Evolutionary conservation across 805 yeast species (phyloP), one percentile per base, ranked within the genome.

Genomic region (Debaryomyces prosopidis): DNA sequence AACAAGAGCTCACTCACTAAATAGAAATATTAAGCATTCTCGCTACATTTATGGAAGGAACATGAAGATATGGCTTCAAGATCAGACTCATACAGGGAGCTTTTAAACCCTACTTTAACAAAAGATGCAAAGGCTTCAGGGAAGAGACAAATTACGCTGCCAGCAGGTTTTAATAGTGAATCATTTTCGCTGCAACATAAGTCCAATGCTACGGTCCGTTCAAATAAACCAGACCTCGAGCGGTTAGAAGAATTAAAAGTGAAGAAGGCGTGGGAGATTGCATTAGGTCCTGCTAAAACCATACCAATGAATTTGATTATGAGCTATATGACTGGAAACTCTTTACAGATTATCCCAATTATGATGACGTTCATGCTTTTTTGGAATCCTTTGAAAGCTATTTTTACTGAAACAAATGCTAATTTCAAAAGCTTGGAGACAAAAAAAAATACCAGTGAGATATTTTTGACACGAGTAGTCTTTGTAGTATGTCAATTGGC

Each of bases 311-410:
- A 89, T 58, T 64, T 87, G 40, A 70, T 89, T 39, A 89, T 92
- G 96, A 82, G 89, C 49, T 94, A 89, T 63, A 88, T 92, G 89
- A 82, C 96, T 0, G 98, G 98, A 27, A 85, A 86, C 57, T 80
- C 95, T 3, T 69, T 94, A 20, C 98, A 94, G 57, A 76, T 92
- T 53, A 89, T 92, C 51, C 94, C 97, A 3, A 86, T 92, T 39
- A 84, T 90, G 68, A 91, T 90, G 87, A 85, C 96, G 0, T 62
- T 87, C 23, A 89, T 85, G 89, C 71, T 92, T 54, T 81, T 94
- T 52, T 77, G 87, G 51, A 83, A 81, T 39, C 94, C 97, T 0
- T 57, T 89, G 31, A 83, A 81, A 55, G 89, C 95, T 18, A 82
- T 94, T 1, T 61, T 84, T 31, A 65, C 71, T 4, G 74, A 69